Conservation (phyloP, 78 protist species). For the Polysphondylium violaceum region DNA sequence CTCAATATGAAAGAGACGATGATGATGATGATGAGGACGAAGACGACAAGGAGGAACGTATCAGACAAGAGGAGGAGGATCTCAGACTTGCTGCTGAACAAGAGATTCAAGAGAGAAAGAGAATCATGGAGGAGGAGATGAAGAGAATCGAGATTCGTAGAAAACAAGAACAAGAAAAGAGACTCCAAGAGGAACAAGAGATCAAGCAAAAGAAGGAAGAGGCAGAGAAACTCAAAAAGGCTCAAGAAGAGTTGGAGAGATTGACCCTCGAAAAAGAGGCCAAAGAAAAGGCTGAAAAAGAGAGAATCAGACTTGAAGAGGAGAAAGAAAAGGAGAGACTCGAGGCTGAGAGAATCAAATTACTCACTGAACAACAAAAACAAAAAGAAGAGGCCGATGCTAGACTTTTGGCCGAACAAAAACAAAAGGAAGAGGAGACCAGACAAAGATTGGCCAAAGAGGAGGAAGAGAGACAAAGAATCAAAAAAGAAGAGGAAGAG, state of each 20-base stretch:
- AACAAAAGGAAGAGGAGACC: background rate
- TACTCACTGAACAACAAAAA: slow-evolving; percentile 42
- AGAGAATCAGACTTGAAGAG: slow-evolving; percentile 3
- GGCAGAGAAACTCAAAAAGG: slow-evolving; percentile 4
- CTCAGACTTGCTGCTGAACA: slow-evolving; percentile 46
- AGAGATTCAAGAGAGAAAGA: slow-evolving; percentile 61
- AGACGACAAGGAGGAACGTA: slow-evolving; percentile 4
- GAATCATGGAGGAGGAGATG: slow-evolving; percentile 75
- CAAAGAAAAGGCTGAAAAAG: background rate
- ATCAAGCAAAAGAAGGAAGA: slow-evolving; percentile 26
- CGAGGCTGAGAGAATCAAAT: slow-evolving; percentile 20
- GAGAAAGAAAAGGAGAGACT: slow-evolving; percentile 11
- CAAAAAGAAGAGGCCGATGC: slow-evolving; percentile 21
- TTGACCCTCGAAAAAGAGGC: slow-evolving; percentile 28
- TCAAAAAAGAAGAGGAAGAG: slow-evolving; percentile 31
- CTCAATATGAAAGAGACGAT: slow-evolving; percentile 65
- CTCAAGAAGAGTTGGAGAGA: slow-evolving; percentile 49
- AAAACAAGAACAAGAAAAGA: slow-evolving; percentile 62
- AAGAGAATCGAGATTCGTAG: slow-evolving; percentile 69
- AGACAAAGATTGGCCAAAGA: background rate
- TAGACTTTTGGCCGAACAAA: background rate
- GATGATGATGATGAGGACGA: slow-evolving; percentile 66
- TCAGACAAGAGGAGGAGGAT: slow-evolving; percentile 50
- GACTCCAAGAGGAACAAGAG: slow-evolving; percentile 48
- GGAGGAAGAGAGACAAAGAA: slow-evolving; percentile 32